Evolutionary conservation across 1,284 basidiomycete species (phyloP), one percentile per base, ranked within the genome.

Genomic region (Inonotus hispidus): DNA sequence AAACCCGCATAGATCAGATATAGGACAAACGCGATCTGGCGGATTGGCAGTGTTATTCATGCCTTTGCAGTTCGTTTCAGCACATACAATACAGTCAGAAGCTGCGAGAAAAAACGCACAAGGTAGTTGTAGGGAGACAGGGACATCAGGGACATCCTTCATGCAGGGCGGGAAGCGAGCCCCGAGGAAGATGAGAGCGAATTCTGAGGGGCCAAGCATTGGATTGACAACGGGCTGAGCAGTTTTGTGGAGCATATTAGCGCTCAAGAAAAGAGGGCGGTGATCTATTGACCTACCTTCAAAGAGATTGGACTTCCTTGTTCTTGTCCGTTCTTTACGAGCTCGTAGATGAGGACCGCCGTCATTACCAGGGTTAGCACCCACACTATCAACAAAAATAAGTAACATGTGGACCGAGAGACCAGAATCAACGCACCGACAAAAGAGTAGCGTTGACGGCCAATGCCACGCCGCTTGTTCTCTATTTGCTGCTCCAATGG

Each of bases 141-240:
- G 79, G 19, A 95, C 72, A 49, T 76, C 80, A 41, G 75, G 62
- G 29, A 95, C 83, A 32, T 74, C 65, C 69, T 94, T 95, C 91
- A 96, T 95, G 68, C 87, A 90, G 1, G 89, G 86, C 7, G 92
- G 92, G 70, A 95, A 98, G 16, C 96, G 90, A 16, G 95, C 93
- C n/a, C 90, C 95, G 53, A 94, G 78, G 66, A 90, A 85, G 67
- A 98, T 94, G 16, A 98, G 76, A 3, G 91, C 93, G 49, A 87
- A 86, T 45, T 83, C 82, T 0, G 92, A 90, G 0, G 95, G 95
- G 0, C 95, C 95, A 29, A 95, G 77, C 94, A 98, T 97, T 6
- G 88, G 89, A 71, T 97, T 97, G 65, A 95, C 85, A 11, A 79
- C 79, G 2, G 92, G 92, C 79, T 90, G 66, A 11, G 68, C 4